Conservation (phyloP, 225 moss, liverwort and hornwort genomes). For the Pseudisothecium myosuroides region DNA sequence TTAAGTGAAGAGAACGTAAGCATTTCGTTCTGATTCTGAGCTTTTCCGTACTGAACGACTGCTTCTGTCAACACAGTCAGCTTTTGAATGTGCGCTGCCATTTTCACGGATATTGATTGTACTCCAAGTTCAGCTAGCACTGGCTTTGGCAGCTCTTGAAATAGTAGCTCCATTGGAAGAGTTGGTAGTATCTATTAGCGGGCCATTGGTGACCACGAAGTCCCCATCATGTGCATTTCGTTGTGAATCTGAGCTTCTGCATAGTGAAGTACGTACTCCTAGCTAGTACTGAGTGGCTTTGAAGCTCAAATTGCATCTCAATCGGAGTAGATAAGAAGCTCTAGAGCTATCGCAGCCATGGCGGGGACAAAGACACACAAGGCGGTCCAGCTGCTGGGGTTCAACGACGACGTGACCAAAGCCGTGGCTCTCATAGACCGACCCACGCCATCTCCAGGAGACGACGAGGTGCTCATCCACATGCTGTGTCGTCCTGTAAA, state of each 20-base stretch:
- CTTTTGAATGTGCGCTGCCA: no score
- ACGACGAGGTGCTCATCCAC: neutral
- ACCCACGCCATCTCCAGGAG: neutral
- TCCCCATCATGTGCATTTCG: neutral
- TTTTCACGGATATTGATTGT: neutral
- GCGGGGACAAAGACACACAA: neutral
- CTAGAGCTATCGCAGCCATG: neutral
- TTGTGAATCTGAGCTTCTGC: neutral
- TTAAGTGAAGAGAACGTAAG: neutral
- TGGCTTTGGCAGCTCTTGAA: neutral
- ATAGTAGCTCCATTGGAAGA: neutral
- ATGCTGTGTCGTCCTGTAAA: neutral
- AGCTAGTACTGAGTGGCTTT: neutral
- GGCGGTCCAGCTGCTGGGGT: neutral
- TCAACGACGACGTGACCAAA: neutral
- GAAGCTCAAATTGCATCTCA: neutral
- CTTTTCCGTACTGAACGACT: neutral
- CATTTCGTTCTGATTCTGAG: neutral
- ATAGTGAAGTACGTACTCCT: neutral
- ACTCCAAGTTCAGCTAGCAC: neutral
- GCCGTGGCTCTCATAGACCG: neutral
- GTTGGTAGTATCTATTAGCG: no score
- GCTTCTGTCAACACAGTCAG: neutral
- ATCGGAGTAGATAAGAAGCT: neutral
- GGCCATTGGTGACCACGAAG: neutral